Base-by-base conservation (phyloP, 192 early-diverging fungal genomes). In the Coemansia sp. region DNA sequence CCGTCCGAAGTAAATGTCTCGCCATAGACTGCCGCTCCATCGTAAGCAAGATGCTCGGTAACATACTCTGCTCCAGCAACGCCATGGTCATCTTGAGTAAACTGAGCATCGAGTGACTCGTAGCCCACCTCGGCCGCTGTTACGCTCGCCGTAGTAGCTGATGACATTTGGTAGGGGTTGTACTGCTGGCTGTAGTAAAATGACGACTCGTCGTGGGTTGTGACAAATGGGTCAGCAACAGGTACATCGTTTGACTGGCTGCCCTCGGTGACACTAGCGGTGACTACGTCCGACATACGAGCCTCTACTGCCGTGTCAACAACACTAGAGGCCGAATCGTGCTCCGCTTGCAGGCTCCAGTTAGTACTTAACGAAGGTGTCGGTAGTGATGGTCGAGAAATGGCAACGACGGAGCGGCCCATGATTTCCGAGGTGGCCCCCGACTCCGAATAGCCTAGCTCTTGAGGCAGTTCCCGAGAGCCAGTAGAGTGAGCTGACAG, bases 331-430 rank as follows among this genome's bases (percentile, higher is more conserved):
- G 69, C 50, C 4, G 69, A 70, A 33, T 44, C 69, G 17, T 64
- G 62, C 42, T 64, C 69, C n/a, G 69, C 50, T n/a, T 44, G 40
- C 19, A 54, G 35, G 34, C 69, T 70, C 69, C 69, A 70, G 45
- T 63, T 64, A n/a, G 54, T 56, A 14, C 69, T 70, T 3, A 51
- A 14, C 34, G 51, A 54, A 42, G 69, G 66, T 3, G 66, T 35
- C 14, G 66, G 66, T 14, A 67, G 17, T 24, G 41, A 60, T 3
- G 59, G 35, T 3, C 37, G 59, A 40, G 59, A 60, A 4, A 24
- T 21, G 13, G 59, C 59, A 60, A 36, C 59, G 7, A 40, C 10
- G 19, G 59, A 60, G 59, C 59, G 59, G 21, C 59, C 59, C 35
- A 60, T 60, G 59, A 36, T 39, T 17, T 60, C 59, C 3, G 59